A percentile compares a stretch with the other conserved stretches of the same genome.
These are phyloP conservation scores for Sparassis latifolia DNA, from an alignment of 1,284 basidiomycete species.

Conservation along the genomic window DNA sequence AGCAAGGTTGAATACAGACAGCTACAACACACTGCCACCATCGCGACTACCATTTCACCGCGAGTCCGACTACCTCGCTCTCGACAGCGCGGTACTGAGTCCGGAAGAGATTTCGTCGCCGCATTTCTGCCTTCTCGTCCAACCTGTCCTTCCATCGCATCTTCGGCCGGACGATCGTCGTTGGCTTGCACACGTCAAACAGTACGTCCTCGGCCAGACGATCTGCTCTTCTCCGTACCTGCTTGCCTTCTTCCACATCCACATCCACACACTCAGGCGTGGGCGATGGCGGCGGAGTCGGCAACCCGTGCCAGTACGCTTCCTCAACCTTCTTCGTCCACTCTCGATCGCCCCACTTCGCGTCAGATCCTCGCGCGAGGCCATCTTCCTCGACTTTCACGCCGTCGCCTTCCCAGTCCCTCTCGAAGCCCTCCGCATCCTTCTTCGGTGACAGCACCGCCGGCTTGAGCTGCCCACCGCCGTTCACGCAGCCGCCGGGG, in stretches of 20 bases:
- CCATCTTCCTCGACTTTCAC: constrained; percentile 36
- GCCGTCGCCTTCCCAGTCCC: constrained; percentile 50
- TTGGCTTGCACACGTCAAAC: constrained; percentile 29
- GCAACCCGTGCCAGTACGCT: constrained; percentile 63
- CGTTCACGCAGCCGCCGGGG: constrained; percentile 95
- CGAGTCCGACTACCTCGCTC: constrained; percentile 59
- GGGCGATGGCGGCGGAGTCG: constrained; percentile 47
- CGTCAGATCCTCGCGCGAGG: constrained; percentile 22
- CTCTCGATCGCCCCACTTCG: constrained; percentile 70
- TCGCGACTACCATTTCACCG: constrained; percentile 29
- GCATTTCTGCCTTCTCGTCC: constrained; percentile 33
- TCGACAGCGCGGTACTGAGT: constrained; percentile 86
- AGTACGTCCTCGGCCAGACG: constrained; percentile 38
- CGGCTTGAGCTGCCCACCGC: constrained; percentile 88
- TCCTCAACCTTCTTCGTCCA: constrained; percentile 77
- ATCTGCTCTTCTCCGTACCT: constrained; percentile 25
- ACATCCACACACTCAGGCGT: constrained; percentile 3
- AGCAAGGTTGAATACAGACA: neutral
- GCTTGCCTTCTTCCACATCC: neutral
- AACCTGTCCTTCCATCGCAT: constrained; percentile 28
- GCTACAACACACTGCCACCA: neutral
- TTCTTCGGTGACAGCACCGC: constrained; percentile 20
- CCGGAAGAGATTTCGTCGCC: constrained; percentile 52
- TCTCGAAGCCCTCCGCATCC: constrained; percentile 57
- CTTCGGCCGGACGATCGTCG: neutral